Evolutionary conservation across 2,329 filamentous ascomycete species (phyloP), one percentile per base, ranked within the genome.

Genomic region (Pestalotiopsis sp.): DNA sequence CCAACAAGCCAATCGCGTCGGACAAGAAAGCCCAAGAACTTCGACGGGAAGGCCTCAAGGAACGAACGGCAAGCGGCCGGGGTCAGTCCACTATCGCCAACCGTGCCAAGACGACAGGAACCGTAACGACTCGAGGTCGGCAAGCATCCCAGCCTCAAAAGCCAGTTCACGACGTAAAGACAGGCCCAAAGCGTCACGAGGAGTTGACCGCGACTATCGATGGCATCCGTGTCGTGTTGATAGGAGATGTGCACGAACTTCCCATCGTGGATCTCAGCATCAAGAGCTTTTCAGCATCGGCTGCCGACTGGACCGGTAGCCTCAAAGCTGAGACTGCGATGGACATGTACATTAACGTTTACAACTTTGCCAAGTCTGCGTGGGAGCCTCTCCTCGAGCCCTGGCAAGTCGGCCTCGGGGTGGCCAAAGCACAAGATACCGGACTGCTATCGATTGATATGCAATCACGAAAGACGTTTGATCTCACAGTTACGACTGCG

Each of bases 331-430:
- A 98, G 77, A 93, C 94, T 0, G 92, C 90, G n/a, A 91, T 99
- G 62, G 94, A 98, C 71, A 94, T 95, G 72, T 97, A 97, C 80
- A 89, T 97, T 74, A 99, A 98, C 75, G 92, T 99, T 31, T 99
- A 97, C 85, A 99, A 99, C 80, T 99, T 99, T 81, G 96, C 96
- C 14, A 99, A 99, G 79, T 99, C 96, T 0, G 94, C 94, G 3
- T 99, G 96, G 96, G 96, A 99, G 79, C 96, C 96, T 3, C 82
- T 99, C 41, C 90, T 99, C 31, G 96, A 99, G 78, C 97, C 97
- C 7, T 99, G 96, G 96, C 91, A 95, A 73, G 86, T 98, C n/a
- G 94, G 94, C 2, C 90, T 99, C 73, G 93, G 97, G 71, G 89
- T 98, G 78, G 90, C 93, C 0, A 95, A 91, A 74, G 91, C 96